Evolutionary conservation across 1,139 yeast genomes (phyloP), one percentile per base, ranked within the genome.

Genomic region (Suhomyces chickasaworum): DNA sequence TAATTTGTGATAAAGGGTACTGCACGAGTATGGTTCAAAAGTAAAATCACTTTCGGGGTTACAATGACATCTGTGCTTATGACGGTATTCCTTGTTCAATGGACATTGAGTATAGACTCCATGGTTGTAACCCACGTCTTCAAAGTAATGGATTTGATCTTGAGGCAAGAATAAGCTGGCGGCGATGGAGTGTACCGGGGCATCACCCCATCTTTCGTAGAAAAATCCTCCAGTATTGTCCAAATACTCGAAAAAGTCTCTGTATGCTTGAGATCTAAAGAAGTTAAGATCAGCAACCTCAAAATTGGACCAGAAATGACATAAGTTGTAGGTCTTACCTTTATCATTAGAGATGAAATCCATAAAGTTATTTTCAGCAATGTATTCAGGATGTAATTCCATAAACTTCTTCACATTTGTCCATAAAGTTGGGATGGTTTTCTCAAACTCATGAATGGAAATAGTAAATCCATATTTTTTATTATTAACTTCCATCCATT

Each of bases 181-280:
- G 1, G 93, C 91, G 53, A 89, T 80, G 3, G 96, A 84, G 67
- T 89, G 97, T 20, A 89, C 81, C 5, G 97, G 97, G 0, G 97
- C 97, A 66, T 90, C 97, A 27, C 97, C 97, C 97, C 97, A 90
- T 63, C 97, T 76, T 65, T 90, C 97, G 65, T 90, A 90, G 69
- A 87, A 90, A 70, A 90, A 90, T 3, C 95, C 95, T 33, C 97
- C 97, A 1, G 84, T 75, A 49, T 73, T 60, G 63, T 90, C 97
- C 56, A 90, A 74, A 55, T 76, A 68, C 16, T 87, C 81, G 58
- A 90, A 90, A 66, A 83, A 90, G 37, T 75, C 77, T 13, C 73
- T 65, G 65, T 90, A 90, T 1, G 84, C 83, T 37, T 79, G 74
- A 9, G 81, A 68, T 57, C 96, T 70, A 85, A 89, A 89, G 61